A percentile compares a stretch with the other conserved stretches of the same genome.
These are phyloP conservation scores for Moniliella sp. DNA, from an alignment of 1,284 basidiomycete genomes.

Conservation along the genomic window DNA sequence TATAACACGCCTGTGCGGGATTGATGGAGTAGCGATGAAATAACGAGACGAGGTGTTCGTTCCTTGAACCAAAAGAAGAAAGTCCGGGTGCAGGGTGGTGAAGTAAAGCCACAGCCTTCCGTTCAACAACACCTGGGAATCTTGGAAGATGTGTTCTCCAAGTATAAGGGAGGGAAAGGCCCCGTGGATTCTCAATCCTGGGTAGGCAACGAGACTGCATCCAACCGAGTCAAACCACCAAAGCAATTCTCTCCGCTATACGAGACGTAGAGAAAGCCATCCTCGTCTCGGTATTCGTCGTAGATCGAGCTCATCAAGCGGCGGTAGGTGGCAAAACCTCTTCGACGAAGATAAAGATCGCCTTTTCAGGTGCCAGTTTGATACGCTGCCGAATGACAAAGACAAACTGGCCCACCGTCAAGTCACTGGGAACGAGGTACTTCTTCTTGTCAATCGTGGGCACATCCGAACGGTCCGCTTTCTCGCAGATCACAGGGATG, in stretches of 20 bases:
- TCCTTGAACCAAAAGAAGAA: too few species aligned
- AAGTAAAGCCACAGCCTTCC: too few species aligned
- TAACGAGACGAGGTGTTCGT: too few species aligned
- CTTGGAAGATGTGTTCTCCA: too few species aligned
- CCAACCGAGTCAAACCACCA: too few species aligned
- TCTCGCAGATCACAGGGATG: slow-evolving; percentile 88
- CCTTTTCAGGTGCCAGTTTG: slow-evolving; percentile 98
- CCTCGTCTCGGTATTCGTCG: slow-evolving; percentile 57
- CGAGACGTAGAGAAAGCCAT: slow-evolving; percentile 24
- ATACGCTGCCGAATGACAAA: slow-evolving; percentile 99
- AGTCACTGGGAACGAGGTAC: slow-evolving; percentile 94
- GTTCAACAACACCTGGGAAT: too few species aligned
- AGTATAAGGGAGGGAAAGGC: too few species aligned
- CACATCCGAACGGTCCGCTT: slow-evolving; percentile 94
- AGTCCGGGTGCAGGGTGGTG: too few species aligned
- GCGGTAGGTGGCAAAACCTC: slow-evolving; percentile 94
- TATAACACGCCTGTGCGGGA: too few species aligned
- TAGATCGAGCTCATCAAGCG: slow-evolving; percentile 97
- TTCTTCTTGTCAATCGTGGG: slow-evolving; percentile 99
- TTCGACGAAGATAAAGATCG: slow-evolving; percentile 43
- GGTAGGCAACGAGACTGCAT: too few species aligned
- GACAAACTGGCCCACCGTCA: slow-evolving; percentile 81
- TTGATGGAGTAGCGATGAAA: too few species aligned
- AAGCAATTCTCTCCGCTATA: slow-evolving; percentile 2
- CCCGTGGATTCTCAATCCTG: too few species aligned